These are phyloP conservation scores for Microdochium bolleyi DNA, from an alignment of 2,329 filamentous ascomycete species.

Conservation along the genomic window DNA sequence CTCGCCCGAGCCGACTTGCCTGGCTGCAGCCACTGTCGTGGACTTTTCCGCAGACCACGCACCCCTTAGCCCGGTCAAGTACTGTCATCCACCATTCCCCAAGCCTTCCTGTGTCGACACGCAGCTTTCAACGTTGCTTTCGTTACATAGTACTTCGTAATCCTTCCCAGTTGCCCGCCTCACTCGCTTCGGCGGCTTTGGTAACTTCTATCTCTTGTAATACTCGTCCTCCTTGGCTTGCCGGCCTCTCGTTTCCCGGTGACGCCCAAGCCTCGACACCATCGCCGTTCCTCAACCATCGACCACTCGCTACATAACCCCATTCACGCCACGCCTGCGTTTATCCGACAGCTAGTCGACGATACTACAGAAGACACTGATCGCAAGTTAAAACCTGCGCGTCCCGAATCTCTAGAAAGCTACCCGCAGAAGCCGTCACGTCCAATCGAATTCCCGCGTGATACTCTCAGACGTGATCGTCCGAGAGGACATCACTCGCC, in stretches of 20 bases:
- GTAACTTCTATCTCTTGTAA: conserved; percentile 21
- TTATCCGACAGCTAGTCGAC: not conserved
- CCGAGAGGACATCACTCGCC: conserved; percentile 27
- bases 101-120: conserved; percentile 1
- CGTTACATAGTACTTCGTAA: conserved; percentile 11
- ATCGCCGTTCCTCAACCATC: not conserved
- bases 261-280: conserved; percentile 4
- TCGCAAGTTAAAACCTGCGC: not conserved
- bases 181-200: conserved; percentile 51
- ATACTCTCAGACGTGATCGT: conserved; percentile 24
- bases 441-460: not conserved
- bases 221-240: conserved; percentile 12
- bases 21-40: not conserved
- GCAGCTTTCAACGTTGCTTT: conserved; percentile 4
- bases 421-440: not conserved
- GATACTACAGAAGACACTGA: not conserved
- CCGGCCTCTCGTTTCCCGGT: conserved; percentile 1
- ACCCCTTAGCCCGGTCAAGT: not conserved
- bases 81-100: not conserved
- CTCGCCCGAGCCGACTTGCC: not conserved
- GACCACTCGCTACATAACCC: not conserved
- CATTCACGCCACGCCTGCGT: not conserved
- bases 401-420: not conserved
- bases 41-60: not conserved
- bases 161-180: conserved; percentile 28